Conservation (phyloP, 306 rosid species). For the Dicorynia guianensis region DNA sequence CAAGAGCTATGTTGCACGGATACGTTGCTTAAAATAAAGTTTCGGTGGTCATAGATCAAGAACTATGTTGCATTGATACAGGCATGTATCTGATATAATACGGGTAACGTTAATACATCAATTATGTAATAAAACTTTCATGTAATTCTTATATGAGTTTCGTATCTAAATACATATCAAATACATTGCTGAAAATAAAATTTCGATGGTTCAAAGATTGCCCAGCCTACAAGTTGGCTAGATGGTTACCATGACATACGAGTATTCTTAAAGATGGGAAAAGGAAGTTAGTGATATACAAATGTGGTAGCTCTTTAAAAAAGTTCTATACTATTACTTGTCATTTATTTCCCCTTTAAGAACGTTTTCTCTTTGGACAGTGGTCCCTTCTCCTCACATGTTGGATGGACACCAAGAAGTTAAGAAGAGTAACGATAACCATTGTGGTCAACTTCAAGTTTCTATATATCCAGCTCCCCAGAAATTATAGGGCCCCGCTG, state of each 20-base stretch:
- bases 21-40: too few species aligned
- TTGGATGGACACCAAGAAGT: conserved; percentile 25
- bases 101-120: too few species aligned
- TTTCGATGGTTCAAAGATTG: too few species aligned
- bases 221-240: background rate
- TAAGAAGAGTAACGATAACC: background rate
- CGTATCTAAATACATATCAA: too few species aligned
- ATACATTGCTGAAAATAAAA: too few species aligned
- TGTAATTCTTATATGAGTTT: too few species aligned
- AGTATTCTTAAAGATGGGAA: conserved; percentile 20
- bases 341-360: conserved; percentile 7
- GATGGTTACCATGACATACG: conserved; percentile 2
- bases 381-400: conserved; percentile 45
- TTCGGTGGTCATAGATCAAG: too few species aligned
- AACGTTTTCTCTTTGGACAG: conserved; percentile 17
- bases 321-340: conserved; percentile 4
- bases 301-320: background rate
- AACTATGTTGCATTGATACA: too few species aligned
- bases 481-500: conserved; percentile 1
- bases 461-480: background rate
- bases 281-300: conserved; percentile 30
- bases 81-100: too few species aligned
- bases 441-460: conserved; percentile 1
- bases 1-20: too few species aligned
- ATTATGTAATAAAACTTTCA: too few species aligned